Evolutionary conservation across 805 yeast genomes (phyloP).

Genomic region (Kodamaea nitidulidarum): DNA sequence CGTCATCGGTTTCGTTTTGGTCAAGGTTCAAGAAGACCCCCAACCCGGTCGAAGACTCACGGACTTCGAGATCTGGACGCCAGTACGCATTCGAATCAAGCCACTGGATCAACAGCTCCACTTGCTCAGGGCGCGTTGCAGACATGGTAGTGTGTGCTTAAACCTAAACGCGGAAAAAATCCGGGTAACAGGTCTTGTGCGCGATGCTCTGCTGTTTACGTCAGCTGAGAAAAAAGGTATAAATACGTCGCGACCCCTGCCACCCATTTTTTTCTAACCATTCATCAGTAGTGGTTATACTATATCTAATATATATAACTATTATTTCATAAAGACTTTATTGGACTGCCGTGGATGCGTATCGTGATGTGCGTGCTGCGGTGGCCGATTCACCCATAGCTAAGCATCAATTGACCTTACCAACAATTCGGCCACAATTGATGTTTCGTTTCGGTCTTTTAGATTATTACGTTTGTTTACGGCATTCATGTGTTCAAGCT

Average conservation of each 20-base stretch:
- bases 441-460: slow-evolving; percentile 76
- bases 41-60: slow-evolving; percentile 46
- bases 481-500: slow-evolving; percentile 34
- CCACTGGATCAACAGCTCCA: slow-evolving; percentile 40
- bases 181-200: slow-evolving; percentile 12
- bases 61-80: slow-evolving; percentile 46
- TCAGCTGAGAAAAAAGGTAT: slow-evolving; percentile 17
- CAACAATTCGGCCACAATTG: slow-evolving; percentile 70
- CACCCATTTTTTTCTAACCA: slow-evolving; percentile 29
- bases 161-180: slow-evolving; percentile 2
- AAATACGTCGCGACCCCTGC: slow-evolving; percentile 25
- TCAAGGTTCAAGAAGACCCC: slow-evolving; percentile 63
- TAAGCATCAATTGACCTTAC: slow-evolving; percentile 67
- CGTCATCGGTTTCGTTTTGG: slow-evolving; percentile 29
- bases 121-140: slow-evolving; percentile 1
- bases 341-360: slow-evolving; percentile 36
- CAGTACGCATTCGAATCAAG: slow-evolving; percentile 54
- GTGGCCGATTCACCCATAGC: slow-evolving; percentile 36
- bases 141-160: slow-evolving; percentile 8
- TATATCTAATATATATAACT: slow-evolving; percentile 65
- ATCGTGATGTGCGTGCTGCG: slow-evolving; percentile 14
- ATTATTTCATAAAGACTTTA: slow-evolving; percentile 43
- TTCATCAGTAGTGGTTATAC: slow-evolving; percentile 83
- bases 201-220: background rate
- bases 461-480: slow-evolving; percentile 37